Conservation (phyloP, 2,329 filamentous ascomycete genomes). For the Calonectria pteridis region DNA sequence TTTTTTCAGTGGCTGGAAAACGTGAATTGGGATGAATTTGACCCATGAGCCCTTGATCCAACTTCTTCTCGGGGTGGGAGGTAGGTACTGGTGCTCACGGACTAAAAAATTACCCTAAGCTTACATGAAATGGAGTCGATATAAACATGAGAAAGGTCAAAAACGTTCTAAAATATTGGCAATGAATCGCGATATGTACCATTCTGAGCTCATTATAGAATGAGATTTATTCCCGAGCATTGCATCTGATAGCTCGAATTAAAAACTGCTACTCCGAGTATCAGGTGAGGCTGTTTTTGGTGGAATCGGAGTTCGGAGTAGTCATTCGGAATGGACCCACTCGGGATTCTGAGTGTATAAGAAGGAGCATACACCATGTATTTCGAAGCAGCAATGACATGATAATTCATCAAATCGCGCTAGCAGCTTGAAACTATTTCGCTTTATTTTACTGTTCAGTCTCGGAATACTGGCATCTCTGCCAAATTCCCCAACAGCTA, state of each 20-base stretch:
- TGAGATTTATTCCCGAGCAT: background rate
- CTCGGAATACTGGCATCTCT: background rate
- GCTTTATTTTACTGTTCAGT: background rate
- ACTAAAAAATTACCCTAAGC: background rate
- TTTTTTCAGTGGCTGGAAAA: constrained; percentile 15
- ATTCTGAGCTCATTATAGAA: background rate
- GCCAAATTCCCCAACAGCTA: background rate
- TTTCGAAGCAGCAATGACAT: background rate
- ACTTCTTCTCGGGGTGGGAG: background rate
- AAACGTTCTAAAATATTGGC: background rate
- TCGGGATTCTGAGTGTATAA: background rate
- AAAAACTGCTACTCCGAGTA: background rate
- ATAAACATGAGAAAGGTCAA: background rate
- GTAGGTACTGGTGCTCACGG: background rate
- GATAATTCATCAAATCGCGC: background rate
- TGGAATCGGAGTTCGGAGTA: background rate
- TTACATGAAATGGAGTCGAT: background rate
- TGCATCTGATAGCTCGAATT: background rate
- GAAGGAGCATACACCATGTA: background rate
- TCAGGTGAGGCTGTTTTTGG: background rate
- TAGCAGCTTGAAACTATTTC: background rate
- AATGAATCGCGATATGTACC: background rate
- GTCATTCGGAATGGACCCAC: background rate
- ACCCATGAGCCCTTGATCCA: background rate
- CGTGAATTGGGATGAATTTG: constrained; percentile 4